Conservation (phyloP, 176 grass and related monocot species). For the Leersia perrieri region DNA sequence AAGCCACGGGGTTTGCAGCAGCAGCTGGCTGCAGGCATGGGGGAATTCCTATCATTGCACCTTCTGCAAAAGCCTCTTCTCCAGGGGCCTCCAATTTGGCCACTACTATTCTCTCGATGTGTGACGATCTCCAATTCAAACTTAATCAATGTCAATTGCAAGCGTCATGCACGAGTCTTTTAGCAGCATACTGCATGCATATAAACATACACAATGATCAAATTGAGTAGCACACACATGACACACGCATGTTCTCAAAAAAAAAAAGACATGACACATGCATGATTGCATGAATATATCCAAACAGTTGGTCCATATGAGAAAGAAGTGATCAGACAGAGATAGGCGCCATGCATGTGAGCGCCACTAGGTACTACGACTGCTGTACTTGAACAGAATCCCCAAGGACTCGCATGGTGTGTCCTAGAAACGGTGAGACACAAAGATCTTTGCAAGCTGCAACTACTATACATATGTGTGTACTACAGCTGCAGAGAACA, state of each 20-base stretch:
- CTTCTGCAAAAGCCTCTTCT: slow-evolving; percentile 53
- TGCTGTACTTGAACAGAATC: slow-evolving; percentile 13
- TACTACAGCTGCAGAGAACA: neutral
- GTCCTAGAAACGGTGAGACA: slow-evolving; percentile 31
- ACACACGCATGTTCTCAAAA: neutral
- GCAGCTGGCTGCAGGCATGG: neutral
- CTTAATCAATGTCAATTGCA: neutral
- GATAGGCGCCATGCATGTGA: slow-evolving; percentile 26
- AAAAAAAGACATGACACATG: too few species aligned
- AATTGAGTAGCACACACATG: neutral
- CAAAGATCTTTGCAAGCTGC: neutral
- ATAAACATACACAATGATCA: neutral
- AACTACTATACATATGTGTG: too few species aligned
- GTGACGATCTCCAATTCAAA: slow-evolving; percentile 14
- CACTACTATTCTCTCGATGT: neutral
- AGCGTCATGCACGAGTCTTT: neutral
- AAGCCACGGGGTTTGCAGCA: slow-evolving; percentile 31
- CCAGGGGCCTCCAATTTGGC: slow-evolving; percentile 15
- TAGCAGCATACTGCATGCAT: neutral
- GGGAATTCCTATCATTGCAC: slow-evolving; percentile 38
- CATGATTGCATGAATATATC: neutral
- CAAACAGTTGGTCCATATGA: slow-evolving; percentile 25
- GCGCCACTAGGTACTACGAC: neutral
- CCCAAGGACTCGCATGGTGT: slow-evolving; percentile 31
- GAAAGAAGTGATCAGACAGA: neutral